Evolutionary conservation across 768 basidiomycete species (phyloP).

Genomic region (Boletellus ananiceps): DNA sequence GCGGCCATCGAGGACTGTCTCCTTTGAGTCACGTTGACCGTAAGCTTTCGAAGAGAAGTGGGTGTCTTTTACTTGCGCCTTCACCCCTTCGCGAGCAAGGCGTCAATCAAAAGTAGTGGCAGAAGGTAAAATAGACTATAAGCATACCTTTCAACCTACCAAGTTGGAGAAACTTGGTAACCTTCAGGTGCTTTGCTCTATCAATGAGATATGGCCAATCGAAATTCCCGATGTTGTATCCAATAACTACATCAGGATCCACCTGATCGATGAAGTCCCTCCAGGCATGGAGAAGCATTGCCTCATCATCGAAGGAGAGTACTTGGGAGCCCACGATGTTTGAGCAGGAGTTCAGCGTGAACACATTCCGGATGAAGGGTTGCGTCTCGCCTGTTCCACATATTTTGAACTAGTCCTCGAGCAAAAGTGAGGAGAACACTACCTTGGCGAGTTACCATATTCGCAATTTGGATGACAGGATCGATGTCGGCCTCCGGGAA

Average conservation of each 20-base stretch:
- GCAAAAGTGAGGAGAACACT: constrained; percentile 1
- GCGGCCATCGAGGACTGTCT: constrained; percentile 85
- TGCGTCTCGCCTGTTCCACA: constrained; percentile 69
- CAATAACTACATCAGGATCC: constrained; percentile 94
- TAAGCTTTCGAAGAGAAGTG: constrained; percentile 99
- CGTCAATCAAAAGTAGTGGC: constrained; percentile 1
- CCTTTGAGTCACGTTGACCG: constrained; percentile 95
- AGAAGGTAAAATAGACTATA: neutral
- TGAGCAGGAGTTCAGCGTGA: constrained; percentile 91
- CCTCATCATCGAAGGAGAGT: constrained; percentile 73
- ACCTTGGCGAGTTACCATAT: constrained; percentile 99
- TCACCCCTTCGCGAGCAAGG: constrained; percentile 46
- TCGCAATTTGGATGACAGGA: constrained; percentile 97
- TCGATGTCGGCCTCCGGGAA: constrained; percentile 90
- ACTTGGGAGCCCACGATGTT: constrained; percentile 99
- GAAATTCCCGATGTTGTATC: constrained; percentile 92
- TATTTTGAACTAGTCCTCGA: constrained; percentile 2
- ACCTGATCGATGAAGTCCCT: constrained; percentile 82
- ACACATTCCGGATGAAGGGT: constrained; percentile 95
- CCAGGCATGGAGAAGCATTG: constrained; percentile 76
- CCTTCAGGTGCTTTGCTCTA: constrained; percentile 79
- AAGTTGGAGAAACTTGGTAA: constrained; percentile 61
- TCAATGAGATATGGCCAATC: constrained; percentile 97
- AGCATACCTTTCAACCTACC: constrained; percentile 68
- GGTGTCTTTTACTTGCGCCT: constrained; percentile 82